Evolutionary conservation across 257 asterid species (phyloP), one percentile per base, ranked within the genome.

Genomic region (Prunella vulgaris): DNA sequence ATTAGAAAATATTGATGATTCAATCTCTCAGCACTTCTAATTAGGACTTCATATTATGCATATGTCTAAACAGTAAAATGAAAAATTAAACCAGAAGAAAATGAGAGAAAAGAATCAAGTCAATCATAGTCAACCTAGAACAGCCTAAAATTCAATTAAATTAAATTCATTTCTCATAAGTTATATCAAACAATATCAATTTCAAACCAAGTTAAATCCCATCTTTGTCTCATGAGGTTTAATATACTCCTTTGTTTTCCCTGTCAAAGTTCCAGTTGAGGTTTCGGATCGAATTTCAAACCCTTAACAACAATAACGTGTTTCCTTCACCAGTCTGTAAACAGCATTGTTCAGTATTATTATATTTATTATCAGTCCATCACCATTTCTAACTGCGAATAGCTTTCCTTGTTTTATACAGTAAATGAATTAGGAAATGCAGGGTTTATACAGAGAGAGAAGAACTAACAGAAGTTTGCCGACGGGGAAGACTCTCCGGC

Each of bases 401-500:
- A 13, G 5, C 18, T 15, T 46, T 14, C 49, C 49, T 12, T 14
- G 8, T 44, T 40, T 5, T 46, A 46, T 46, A 10, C 0, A n/a
- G 53, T 1, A 15, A 46, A n/a, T 46, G 21, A 46, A 46, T n/a
- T 46, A 5, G 53, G 53, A 46, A 46, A 46, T 46, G 53, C 53
- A 46, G 53, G 21, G 53, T 46, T 46, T n/a, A 60, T 28, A 33
- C 15, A 59, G 63, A 1, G 21, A 10, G n/a, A 65, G 20, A 71
- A 27, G 24, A 61, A 82, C 87, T 66, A 22, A 92, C 98, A 72
- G 71, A 62, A 92, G 86, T 66, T 88, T 90, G 35, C 97, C 98
- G 32, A 92, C 78, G 2, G 98, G 96, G 68, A 90, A 92, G 56
- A 88, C 88, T 24, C 79, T 74, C 9, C 94, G 86, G 84, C 95